Conservation (phyloP, 2,329 filamentous ascomycete genomes). For the Verticillium longisporum region DNA sequence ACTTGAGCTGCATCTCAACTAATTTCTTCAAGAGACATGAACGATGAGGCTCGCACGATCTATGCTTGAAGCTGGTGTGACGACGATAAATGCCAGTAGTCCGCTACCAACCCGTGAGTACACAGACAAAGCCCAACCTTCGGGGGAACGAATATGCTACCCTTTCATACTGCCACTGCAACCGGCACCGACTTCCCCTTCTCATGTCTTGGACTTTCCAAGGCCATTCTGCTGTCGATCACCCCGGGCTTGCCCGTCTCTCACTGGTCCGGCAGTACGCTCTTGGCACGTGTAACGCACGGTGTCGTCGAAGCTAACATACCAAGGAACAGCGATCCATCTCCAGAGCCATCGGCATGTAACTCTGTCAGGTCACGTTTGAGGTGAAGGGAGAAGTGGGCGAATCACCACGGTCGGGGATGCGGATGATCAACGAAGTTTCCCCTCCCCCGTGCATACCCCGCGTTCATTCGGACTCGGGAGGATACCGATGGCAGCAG, state of each 20-base stretch:
- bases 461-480: background rate
- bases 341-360: background rate
- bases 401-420: background rate
- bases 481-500: background rate
- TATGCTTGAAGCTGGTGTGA: background rate
- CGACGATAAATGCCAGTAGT: no score
- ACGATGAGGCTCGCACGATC: background rate
- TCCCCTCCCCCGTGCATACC: background rate
- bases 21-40: background rate
- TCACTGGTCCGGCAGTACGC: background rate
- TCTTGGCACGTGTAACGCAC: background rate
- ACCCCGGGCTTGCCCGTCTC: background rate
- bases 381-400: background rate
- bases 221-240: background rate
- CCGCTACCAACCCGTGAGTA: background rate
- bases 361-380: background rate
- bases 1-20: conserved; percentile 4
- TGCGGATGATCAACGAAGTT: background rate
- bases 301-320: background rate
- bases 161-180: background rate
- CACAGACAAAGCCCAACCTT: background rate
- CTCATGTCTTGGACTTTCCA: background rate
- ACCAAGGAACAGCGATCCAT: background rate
- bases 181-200: background rate
- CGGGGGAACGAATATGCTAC: background rate